These are phyloP conservation scores for Yamadazyma spencermartinsiae DNA, from an alignment of 1,139 yeast genomes.

Conservation along the genomic window DNA sequence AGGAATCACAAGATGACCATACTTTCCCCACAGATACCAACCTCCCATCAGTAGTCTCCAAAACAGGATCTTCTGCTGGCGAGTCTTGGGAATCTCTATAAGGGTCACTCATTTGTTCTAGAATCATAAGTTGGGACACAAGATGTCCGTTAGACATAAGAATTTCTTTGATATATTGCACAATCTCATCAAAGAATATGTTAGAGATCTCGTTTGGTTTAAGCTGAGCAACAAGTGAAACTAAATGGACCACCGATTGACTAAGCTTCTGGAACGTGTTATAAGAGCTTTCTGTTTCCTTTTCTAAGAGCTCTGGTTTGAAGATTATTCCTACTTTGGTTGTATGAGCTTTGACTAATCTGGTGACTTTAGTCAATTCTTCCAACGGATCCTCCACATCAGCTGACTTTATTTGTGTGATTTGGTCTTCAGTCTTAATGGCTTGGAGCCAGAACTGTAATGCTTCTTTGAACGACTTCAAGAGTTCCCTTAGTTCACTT, in stretches of 20 bases:
- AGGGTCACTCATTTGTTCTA: slow-evolving; percentile 19
- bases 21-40: slow-evolving; percentile 61
- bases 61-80: slow-evolving; percentile 9
- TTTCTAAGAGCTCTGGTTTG: slow-evolving; percentile 53
- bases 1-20: slow-evolving; percentile 59
- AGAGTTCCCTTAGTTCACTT: slow-evolving; percentile 26
- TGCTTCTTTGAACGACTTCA: slow-evolving; percentile 38
- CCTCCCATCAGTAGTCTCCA: slow-evolving; percentile 34
- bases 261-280: slow-evolving; percentile 53
- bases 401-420: slow-evolving; percentile 29
- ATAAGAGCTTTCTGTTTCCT: slow-evolving; percentile 48
- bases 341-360: slow-evolving; percentile 70
- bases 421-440: slow-evolving; percentile 12
- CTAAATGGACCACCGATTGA: slow-evolving; percentile 42
- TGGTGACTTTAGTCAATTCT: slow-evolving; percentile 59
- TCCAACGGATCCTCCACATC: slow-evolving; percentile 45
- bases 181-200: slow-evolving; percentile 42
- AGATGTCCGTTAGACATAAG: slow-evolving; percentile 24
- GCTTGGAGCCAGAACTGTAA: slow-evolving; percentile 31
- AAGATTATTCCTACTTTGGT: slow-evolving; percentile 79
- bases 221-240: slow-evolving; percentile 49
- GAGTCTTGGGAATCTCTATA: slow-evolving; percentile 21
- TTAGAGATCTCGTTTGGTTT: slow-evolving; percentile 36
- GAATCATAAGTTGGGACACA: slow-evolving; percentile 26
- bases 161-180: slow-evolving; percentile 28